Evolutionary conservation across 495 filamentous ascomycete genomes (phyloP).

Genomic region (Tuber borchii): DNA sequence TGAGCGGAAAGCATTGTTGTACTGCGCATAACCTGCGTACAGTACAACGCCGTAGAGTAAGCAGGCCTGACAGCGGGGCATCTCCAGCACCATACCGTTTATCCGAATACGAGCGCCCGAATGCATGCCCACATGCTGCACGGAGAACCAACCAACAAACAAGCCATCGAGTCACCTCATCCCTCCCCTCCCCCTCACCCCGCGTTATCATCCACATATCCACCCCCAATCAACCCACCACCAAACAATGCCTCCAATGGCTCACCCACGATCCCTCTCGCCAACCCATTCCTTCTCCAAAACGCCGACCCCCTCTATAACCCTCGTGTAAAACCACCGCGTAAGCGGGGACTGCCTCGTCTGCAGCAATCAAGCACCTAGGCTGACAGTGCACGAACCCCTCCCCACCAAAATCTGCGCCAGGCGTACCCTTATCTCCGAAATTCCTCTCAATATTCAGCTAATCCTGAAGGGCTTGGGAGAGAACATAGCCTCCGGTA

Average conservation of each 20-base stretch:
- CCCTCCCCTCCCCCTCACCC: background rate
- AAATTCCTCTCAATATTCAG: constrained; percentile 5
- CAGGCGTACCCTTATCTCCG: constrained; percentile 10
- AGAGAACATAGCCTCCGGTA: constrained; percentile 9
- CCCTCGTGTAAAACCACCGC: constrained; percentile 5
- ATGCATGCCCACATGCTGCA: background rate
- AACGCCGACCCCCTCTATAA: constrained; percentile 9
- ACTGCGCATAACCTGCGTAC: background rate
- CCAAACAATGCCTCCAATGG: background rate
- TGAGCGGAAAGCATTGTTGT: background rate
- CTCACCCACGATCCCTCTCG: constrained; percentile 8
- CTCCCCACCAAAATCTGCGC: constrained; percentile 9
- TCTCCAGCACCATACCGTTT: background rate
- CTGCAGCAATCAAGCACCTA: constrained; percentile 9
- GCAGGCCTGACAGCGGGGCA: background rate
- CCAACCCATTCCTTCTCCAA: constrained; percentile 13
- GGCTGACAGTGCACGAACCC: background rate
- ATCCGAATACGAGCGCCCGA: background rate
- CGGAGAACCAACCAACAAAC: background rate
- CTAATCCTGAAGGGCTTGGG: background rate
- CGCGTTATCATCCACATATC: background rate
- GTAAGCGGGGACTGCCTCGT: constrained; percentile 11
- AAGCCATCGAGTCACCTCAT: background rate
- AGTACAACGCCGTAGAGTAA: background rate
- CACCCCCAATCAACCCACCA: background rate